These are phyloP conservation scores for Gardenia jasminoides DNA, from an alignment of 257 asterid genomes.

Conservation along the genomic window DNA sequence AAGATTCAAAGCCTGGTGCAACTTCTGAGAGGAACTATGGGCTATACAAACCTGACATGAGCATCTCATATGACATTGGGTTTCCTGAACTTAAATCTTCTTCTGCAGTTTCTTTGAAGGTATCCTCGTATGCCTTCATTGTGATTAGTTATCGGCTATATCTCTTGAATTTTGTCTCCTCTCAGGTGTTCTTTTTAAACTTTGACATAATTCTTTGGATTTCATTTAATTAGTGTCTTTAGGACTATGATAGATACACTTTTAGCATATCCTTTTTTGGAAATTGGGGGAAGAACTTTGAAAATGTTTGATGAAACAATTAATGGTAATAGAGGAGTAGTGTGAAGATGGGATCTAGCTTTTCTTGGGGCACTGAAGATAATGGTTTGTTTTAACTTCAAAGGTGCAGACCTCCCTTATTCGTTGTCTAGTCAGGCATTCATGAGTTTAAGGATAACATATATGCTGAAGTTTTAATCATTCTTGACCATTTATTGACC, in stretches of 20 bases:
- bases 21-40: constrained; percentile 81
- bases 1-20: constrained; percentile 65
- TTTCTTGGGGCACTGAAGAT: background rate
- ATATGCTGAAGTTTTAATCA: background rate
- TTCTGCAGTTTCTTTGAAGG: constrained; percentile 66
- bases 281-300: background rate
- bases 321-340: background rate
- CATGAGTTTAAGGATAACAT: background rate
- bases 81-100: constrained; percentile 69
- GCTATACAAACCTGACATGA: constrained; percentile 80
- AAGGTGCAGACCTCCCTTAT: background rate
- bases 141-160: background rate
- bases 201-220: background rate
- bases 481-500: background rate
- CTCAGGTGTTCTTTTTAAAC: background rate
- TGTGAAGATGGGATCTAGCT: background rate
- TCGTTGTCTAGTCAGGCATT: background rate
- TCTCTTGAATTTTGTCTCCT: background rate
- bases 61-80: constrained; percentile 77
- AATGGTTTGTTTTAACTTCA: too few relatives aligned
- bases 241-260: background rate
- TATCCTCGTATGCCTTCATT: constrained; percentile 18
- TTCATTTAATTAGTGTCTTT: background rate
- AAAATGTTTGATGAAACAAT: background rate
- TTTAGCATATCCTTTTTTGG: background rate